Evolutionary conservation across 176 grass and related monocot genomes (phyloP), one percentile per base, ranked within the genome.

Genomic region (Guadua angustifolia): DNA sequence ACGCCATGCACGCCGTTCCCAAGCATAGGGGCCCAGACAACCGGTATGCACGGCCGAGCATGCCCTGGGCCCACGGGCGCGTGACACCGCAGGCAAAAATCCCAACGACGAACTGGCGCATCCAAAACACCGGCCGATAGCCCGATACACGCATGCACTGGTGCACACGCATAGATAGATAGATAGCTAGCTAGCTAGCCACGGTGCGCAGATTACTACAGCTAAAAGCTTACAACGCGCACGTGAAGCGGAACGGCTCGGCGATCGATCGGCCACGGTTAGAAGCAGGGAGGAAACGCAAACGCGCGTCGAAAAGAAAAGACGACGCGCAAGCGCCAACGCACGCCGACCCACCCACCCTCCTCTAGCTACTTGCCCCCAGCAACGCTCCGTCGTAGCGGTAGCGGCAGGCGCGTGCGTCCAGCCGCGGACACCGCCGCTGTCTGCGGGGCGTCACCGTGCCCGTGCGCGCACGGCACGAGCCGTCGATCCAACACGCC

Each of bases 351-450:
- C 25, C 52, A 46, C 22, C 21, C 18, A 29, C 29, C 11, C 14
- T 7, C 26, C 25, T 12, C 12, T 12, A 61, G 79, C 51, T 16
- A 14, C 63, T 4, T 16, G 68, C 40, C 21, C 43, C 69, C 6
- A 51, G 26, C 71, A 29, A 56, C 46, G 51, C 18, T n/a, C 69
- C 80, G 32, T 51, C 0, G 64, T 47, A 35, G 70, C 26, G 43
- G 57, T 38, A 65, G 70, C 32, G 71, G 26, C 45, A 24, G 47
- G 61, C 26, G 47, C 47, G 73, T 24, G 69, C 58, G 17, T 73
- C 77, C 70, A 75, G 60, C 78, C 78, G 70, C 49, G 78, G 60
- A 74, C 78, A 75, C 78, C 85, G 78, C 59, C 78, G 78, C 78
- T 87, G 70, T 69, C 69, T 58, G 85, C 78, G 77, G 69, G 69